A percentile compares a stretch with the other conserved stretches of the same genome.
phyloP scores from a whole-genome alignment of 495 filamentous ascomycete genomes.

The Letharia lupina region DNA sequence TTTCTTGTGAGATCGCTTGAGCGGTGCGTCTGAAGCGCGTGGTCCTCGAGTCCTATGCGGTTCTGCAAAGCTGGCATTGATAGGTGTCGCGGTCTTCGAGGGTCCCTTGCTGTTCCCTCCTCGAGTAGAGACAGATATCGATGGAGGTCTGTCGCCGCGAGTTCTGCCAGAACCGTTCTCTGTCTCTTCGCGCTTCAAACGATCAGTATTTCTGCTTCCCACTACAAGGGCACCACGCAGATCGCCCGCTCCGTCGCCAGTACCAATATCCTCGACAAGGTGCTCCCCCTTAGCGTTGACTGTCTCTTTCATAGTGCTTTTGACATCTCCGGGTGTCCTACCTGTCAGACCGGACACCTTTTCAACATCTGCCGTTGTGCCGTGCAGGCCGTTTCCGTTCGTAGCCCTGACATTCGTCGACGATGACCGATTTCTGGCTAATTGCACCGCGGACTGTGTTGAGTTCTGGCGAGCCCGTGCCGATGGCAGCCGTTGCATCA shows the following conservation, averaged over 20 bases:
- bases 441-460: constrained; percentile 45
- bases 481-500: constrained; percentile 45
- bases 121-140: constrained; percentile 25
- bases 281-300: constrained; percentile 28
- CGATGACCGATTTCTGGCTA: constrained; percentile 46
- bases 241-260: constrained; percentile 21
- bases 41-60: constrained; percentile 34
- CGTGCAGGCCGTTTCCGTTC: constrained; percentile 25
- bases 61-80: constrained; percentile 37
- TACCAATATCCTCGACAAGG: constrained; percentile 22
- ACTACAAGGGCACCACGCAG: constrained; percentile 20
- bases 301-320: constrained; percentile 32
- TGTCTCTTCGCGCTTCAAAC: constrained; percentile 22
- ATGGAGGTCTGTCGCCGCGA: constrained; percentile 16
- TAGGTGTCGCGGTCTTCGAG: constrained; percentile 54
- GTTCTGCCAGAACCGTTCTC: constrained; percentile 15
- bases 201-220: constrained; percentile 17
- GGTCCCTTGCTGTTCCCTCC: constrained; percentile 26
- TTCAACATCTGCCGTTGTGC: constrained; percentile 29
- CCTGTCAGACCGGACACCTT: constrained; percentile 34
- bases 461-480: constrained; percentile 64
- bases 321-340: constrained; percentile 32
- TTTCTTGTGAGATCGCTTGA: constrained; percentile 68
- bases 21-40: constrained; percentile 30
- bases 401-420: constrained; percentile 47